These are phyloP conservation scores for Xerocomellus intermedius DNA, from an alignment of 768 basidiomycete genomes.

Conservation along the genomic window DNA sequence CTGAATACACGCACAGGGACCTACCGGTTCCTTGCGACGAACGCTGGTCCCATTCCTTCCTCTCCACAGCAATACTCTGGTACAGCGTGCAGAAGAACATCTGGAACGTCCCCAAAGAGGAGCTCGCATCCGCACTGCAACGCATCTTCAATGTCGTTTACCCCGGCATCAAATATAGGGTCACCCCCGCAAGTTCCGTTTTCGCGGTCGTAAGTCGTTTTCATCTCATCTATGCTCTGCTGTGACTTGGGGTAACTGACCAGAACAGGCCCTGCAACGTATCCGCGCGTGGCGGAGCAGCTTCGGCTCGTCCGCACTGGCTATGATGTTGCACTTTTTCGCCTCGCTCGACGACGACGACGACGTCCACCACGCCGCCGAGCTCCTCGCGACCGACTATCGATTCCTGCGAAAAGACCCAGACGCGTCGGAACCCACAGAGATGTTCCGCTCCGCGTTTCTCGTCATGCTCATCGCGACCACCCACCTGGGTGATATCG, in stretches of 20 bases:
- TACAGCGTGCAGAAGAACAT: background rate
- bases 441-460: background rate
- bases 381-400: background rate
- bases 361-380: background rate
- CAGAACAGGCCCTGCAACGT: background rate
- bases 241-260: background rate
- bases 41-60: constrained; percentile 2
- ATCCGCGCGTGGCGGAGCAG: background rate
- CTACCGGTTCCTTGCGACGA: constrained; percentile 3
- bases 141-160: constrained; percentile 2
- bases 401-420: constrained; percentile 3
- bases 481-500: background rate
- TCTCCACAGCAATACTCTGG: constrained; percentile 7
- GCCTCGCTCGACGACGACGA: background rate
- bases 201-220: background rate
- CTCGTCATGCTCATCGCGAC: background rate
- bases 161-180: background rate
- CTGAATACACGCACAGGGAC: background rate
- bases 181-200: background rate
- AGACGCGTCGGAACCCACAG: background rate
- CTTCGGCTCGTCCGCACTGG: constrained; percentile 1
- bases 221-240: background rate
- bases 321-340: constrained; percentile 4
- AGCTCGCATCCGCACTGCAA: background rate
- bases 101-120: background rate